A percentile compares a stretch with the other conserved stretches of the same genome.
phyloP scores from a whole-genome alignment of 352 stramenopile species.

The Phytophthora pluvialis region DNA sequence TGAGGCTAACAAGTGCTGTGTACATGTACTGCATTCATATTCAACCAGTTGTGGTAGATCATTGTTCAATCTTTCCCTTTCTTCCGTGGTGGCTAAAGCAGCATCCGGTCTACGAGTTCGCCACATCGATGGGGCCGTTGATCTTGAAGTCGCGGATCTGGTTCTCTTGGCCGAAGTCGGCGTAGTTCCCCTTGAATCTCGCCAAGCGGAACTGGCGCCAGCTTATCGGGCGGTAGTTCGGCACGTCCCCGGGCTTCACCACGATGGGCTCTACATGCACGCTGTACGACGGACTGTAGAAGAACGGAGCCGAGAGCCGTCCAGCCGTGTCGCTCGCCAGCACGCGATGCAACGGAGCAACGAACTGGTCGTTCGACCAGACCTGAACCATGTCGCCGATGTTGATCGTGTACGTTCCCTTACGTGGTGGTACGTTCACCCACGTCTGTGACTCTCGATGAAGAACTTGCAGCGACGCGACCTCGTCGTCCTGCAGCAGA shows the following conservation, averaged over 20 bases:
- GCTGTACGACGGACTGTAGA: slow-evolving; percentile 67
- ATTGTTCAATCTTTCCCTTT: background rate
- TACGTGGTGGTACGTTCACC: slow-evolving; percentile 46
- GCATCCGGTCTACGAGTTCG: background rate
- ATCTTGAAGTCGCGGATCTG: slow-evolving; percentile 13
- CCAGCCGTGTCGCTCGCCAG: slow-evolving; percentile 33
- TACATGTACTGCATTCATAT: no score
- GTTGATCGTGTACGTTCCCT: slow-evolving; percentile 65
- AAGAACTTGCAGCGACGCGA: slow-evolving; percentile 55
- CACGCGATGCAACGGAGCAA: slow-evolving; percentile 56
- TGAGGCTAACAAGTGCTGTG: no score
- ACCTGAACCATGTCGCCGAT: slow-evolving; percentile 66
- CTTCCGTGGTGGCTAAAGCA: background rate
- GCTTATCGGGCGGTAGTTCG: slow-evolving; percentile 90
- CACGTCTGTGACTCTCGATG: slow-evolving; percentile 47
- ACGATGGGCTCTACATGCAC: slow-evolving; percentile 61
- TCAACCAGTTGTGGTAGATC: no score
- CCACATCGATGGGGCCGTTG: background rate
- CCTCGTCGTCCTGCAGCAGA: slow-evolving; percentile 64
- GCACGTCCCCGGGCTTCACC: slow-evolving; percentile 24
- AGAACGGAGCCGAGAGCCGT: slow-evolving; percentile 58
- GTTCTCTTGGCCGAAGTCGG: slow-evolving; percentile 6
- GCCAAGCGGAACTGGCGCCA: slow-evolving; percentile 13
- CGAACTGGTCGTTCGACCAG: slow-evolving; percentile 61
- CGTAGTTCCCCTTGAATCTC: slow-evolving; percentile 6